These are phyloP conservation scores for Alternaria dauci DNA, from an alignment of 2,329 filamentous ascomycete species.

Conservation along the genomic window DNA sequence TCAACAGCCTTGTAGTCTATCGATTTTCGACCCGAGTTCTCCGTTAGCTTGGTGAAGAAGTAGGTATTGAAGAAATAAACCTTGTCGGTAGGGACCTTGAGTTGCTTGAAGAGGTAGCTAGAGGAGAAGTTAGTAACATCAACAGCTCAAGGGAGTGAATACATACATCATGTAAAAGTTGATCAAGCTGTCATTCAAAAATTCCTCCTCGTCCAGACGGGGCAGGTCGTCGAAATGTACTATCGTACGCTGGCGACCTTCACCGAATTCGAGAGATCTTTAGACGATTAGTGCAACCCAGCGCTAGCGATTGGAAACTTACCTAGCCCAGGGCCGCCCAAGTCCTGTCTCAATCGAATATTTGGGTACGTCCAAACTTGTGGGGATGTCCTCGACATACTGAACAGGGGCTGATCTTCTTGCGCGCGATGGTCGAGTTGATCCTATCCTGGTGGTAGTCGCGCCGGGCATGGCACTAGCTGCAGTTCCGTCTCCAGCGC, in stretches of 20 bases:
- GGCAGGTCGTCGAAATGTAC: conserved; percentile 77
- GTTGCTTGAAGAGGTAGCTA: conserved; percentile 49
- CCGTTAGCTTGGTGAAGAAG: conserved; percentile 80
- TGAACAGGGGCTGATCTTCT: conserved; percentile 16
- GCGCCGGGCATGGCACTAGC: background rate
- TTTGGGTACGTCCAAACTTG: conserved; percentile 16
- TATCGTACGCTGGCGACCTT: conserved; percentile 67
- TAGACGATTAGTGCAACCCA: conserved; percentile 9
- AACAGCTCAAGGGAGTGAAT: background rate
- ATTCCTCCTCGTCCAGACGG: conserved; percentile 82
- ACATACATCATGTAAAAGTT: conserved; percentile 77
- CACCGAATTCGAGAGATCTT: conserved; percentile 69
- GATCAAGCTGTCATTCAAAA: conserved; percentile 91
- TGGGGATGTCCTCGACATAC: background rate
- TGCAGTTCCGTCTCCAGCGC: background rate
- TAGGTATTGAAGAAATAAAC: conserved; percentile 93
- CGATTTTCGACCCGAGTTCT: conserved; percentile 60
- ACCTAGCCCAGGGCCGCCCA: conserved; percentile 40
- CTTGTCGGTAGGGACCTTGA: conserved; percentile 60
- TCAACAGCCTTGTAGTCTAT: conserved; percentile 88
- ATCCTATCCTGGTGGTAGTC: background rate
- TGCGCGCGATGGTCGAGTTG: conserved; percentile 17
- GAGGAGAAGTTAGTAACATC: background rate
- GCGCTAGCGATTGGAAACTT: conserved; percentile 1
- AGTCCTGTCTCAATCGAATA: conserved; percentile 37